phyloP scores from a whole-genome alignment of 2,329 filamentous ascomycete species.

The Hirsutella rhossiliensis region DNA sequence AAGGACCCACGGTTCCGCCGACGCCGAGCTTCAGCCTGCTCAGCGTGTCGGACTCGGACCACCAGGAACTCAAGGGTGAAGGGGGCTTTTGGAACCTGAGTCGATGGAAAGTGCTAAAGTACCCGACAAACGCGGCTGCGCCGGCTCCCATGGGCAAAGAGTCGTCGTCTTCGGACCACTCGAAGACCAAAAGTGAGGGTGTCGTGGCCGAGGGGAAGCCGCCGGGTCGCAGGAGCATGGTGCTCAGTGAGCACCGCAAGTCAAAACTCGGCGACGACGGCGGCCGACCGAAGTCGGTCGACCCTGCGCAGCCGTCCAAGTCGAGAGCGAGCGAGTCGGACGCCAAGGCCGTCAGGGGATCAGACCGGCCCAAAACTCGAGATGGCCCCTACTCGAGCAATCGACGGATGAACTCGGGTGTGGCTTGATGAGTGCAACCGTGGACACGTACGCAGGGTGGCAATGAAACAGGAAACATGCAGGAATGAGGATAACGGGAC shows the following conservation, averaged over 20 bases:
- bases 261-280: slow-evolving; percentile 12
- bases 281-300: slow-evolving; percentile 18
- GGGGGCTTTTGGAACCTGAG: slow-evolving; percentile 45
- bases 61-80: slow-evolving; percentile 28
- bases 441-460: no score
- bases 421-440: no score
- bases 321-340: slow-evolving; percentile 10
- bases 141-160: slow-evolving; percentile 3
- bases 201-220: slow-evolving; percentile 20
- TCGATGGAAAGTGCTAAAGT: slow-evolving; percentile 34
- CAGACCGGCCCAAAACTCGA: no score
- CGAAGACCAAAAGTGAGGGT: slow-evolving; percentile 8
- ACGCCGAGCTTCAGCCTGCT: slow-evolving; percentile 44
- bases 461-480: no score
- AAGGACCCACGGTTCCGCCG: slow-evolving; percentile 26
- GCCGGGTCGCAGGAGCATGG: slow-evolving; percentile 18
- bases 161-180: slow-evolving; percentile 22
- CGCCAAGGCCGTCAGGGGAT: slow-evolving; percentile 1
- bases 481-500: no score
- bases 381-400: no score
- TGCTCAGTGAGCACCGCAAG: slow-evolving; percentile 14
- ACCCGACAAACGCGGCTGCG: slow-evolving; percentile 13
- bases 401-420: no score
- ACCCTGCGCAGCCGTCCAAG: slow-evolving; percentile 10
- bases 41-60: slow-evolving; percentile 18